A percentile compares a stretch with the other conserved stretches of the same genome.
Evolutionary conservation across 192 early-diverging fungal genomes (phyloP).

Genomic region (Coemansia pectinata): DNA sequence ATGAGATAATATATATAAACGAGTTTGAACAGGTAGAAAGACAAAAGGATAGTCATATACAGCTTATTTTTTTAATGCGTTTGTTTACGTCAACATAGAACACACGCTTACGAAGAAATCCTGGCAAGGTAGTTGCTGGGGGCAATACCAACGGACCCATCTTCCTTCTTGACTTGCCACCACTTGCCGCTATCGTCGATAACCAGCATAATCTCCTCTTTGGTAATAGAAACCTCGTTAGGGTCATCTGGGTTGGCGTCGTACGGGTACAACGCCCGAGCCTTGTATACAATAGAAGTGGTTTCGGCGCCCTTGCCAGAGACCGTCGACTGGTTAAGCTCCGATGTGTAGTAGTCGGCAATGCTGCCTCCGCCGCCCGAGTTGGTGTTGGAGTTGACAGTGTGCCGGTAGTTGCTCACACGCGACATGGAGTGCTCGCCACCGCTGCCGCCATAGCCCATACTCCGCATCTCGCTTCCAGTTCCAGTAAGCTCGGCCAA

Average conservation of each 20-base stretch:
- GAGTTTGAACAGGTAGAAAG: conserved; percentile 8
- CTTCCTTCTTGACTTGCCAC: conserved; percentile 89
- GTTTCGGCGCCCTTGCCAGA: conserved; percentile 39
- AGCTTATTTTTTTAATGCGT: conserved; percentile 1
- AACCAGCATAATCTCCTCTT: conserved; percentile 85
- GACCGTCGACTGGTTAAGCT: conserved; percentile 38
- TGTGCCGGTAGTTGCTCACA: conserved; percentile 41
- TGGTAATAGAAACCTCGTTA: conserved; percentile 86
- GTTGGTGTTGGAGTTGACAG: conserved; percentile 21
- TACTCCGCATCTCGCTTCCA: conserved; percentile 23
- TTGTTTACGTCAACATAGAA: background rate
- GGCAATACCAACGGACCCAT: conserved; percentile 83
- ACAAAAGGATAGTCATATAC: background rate
- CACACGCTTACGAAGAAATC: conserved; percentile 22
- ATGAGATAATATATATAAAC: background rate
- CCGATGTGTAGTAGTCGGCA: conserved; percentile 50
- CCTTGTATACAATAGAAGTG: conserved; percentile 59
- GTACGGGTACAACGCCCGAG: conserved; percentile 75
- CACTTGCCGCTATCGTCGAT: conserved; percentile 93
- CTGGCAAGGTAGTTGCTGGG: conserved; percentile 82
- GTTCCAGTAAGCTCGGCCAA: conserved; percentile 47
- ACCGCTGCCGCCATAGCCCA: background rate
- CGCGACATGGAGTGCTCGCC: conserved; percentile 32
- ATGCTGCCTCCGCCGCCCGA: conserved; percentile 29
- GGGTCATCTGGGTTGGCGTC: conserved; percentile 88